Base-by-base conservation (phyloP, 208 protist genomes). In the Leishmania amazonensis region DNA sequence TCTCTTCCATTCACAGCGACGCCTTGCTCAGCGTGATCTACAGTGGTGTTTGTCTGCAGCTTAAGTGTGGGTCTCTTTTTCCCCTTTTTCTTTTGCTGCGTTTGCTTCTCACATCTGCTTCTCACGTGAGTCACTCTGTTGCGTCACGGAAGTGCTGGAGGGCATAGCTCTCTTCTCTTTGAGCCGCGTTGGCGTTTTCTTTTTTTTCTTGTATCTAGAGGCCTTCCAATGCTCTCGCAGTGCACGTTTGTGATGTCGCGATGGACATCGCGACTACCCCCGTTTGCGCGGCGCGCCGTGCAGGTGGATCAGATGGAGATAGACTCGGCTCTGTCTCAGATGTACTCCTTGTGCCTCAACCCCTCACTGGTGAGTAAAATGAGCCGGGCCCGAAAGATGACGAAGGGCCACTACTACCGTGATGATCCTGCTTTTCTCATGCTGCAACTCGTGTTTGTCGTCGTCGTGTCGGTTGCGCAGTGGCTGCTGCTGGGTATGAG, bases 391-490 rank as follows among this genome's bases (percentile, higher is more conserved):
- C 89, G 94, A 40, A 97, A 96, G 88, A 96, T 99, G 91, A 99
- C 98, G 42, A 99, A 99, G 90, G 98, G 99, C 76, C 98, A 99
- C 79, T 99, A 98, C 91, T 95, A 98, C 53, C 91, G 98, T 60
- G 98, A 99, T 87, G 98, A 99, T 81, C 98, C 98, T 17, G 98
- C 98, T 0, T 99, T 99, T 87, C 79, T 99, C 42, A 96, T 99
- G 65, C 81, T 99, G 40, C 97, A 98, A 57, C 68, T 98, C 40
- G 51, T 92, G 31, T 97, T 98, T 65, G 79, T 99, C 49, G 74
- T 88, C 19, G 83, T 99, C 31, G 84, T 80, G 35, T 87, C 87
- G 40, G 42, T 94, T 38, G 89, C 92, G 38, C 96, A 94, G 77
- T 78, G 73, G 76, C 75, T 85, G 17, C 58, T 65, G 1, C 42